Evolutionary conservation across 352 stramenopile species (phyloP).

Genomic region (Halophytophthora batemanensis): DNA sequence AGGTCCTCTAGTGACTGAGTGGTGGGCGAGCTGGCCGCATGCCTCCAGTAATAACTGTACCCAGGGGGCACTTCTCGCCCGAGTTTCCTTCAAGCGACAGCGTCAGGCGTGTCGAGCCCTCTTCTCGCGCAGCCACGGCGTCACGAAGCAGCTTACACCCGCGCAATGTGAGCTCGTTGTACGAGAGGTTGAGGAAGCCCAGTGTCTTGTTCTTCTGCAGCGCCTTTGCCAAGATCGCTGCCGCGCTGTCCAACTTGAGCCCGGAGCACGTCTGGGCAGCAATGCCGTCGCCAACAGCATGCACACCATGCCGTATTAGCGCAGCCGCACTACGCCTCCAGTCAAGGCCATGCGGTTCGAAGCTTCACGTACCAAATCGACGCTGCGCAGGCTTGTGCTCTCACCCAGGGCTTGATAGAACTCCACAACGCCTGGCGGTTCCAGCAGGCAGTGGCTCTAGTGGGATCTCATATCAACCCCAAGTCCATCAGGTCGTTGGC

Average conservation of each 20-base stretch:
- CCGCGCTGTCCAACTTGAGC: constrained; percentile 63
- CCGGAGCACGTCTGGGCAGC: constrained; percentile 53
- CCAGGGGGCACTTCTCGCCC: constrained; percentile 30
- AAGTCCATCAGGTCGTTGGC: no score
- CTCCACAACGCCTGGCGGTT: constrained; percentile 53
- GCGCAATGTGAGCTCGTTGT: constrained; percentile 78
- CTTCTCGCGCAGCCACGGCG: constrained; percentile 22
- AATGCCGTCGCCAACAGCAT: no score
- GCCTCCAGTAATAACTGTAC: constrained; percentile 31
- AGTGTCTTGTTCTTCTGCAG: constrained; percentile 43
- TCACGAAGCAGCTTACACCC: constrained; percentile 72
- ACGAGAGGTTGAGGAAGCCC: constrained; percentile 52
- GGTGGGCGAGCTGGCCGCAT: constrained; percentile 14
- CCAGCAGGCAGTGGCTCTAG: constrained; percentile 63
- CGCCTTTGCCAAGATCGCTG: constrained; percentile 41
- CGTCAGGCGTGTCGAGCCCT: constrained; percentile 13
- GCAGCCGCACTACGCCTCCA: neutral
- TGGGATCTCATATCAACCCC: no score
- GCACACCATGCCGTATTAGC: no score
- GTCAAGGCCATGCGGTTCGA: neutral
- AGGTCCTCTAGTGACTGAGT: constrained; percentile 8
- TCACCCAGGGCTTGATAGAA: constrained; percentile 54
- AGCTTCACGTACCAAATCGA: constrained; percentile 54
- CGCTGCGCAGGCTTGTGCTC: constrained; percentile 39
- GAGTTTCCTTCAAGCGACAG: constrained; percentile 38